Base-by-base conservation (phyloP, 148 eudicot genomes). In the Vaccinium myrtillus region DNA sequence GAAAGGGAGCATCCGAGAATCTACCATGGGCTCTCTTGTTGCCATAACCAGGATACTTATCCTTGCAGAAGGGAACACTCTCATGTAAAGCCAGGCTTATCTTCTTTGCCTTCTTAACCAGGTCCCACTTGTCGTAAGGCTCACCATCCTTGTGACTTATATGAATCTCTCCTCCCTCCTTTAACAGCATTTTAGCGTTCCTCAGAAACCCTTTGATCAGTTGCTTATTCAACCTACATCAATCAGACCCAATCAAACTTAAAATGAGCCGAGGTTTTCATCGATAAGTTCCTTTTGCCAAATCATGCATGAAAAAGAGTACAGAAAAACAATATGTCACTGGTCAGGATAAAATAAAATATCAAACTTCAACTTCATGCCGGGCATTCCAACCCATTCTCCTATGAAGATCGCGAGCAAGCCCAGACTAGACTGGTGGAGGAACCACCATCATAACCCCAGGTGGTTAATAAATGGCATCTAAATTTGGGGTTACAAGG, bases 1-100 rank as follows among this genome's bases (percentile, higher is more conserved):
- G 82, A 58, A 90, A 90, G 27, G 91, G 65, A 54, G 80, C 79
- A 84, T 90, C 87, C 0, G 91, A 81, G 39, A 39, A 54, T 69
- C 30, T 81, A 32, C 91, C 91, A 59, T 86, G 84, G 84, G 90
- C 88, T 82, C 91, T 85, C 87, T 88, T 90, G 88, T 88, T 88
- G 77, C 54, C 80, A 78, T 90, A 90, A 36, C 91, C 91, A 48
- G 91, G 91, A 83, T 87, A 90, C 67, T 86, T 88, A 4, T 69
- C 36, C 83, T 83, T 86, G 56, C 56, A 18, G 49, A 90, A 90
- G 73, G 90, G 91, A 74, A 82, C 77, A 56, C 75, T 79, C 61
- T 79, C 85, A 25, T 71, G 84, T 81, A 90, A 86, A 14, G 69
- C 81, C 50, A 90, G 83, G 25, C 88, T 90, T 27, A 84, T 54